Conservation (phyloP, 306 rosid genomes). For the Sicyos baderoa region DNA sequence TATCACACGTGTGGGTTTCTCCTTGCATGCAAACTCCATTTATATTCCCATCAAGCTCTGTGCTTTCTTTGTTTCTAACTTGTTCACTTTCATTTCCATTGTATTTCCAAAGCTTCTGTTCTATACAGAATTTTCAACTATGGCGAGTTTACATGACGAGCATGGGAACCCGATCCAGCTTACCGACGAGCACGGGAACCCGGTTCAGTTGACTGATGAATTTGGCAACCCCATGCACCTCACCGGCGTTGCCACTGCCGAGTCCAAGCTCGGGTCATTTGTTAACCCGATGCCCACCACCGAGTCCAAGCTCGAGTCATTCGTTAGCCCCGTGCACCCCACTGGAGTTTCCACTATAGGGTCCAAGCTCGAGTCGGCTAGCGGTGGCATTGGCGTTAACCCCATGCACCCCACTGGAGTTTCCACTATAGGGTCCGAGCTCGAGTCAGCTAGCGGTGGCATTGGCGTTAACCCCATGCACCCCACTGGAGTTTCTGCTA, state of each 20-base stretch:
- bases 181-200: conserved; percentile 56
- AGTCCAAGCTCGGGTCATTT: neutral
- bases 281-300: conserved; percentile 22
- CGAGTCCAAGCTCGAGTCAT: neutral
- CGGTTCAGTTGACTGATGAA: conserved; percentile 26
- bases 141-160: conserved; percentile 50
- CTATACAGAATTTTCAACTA: conserved; percentile 1
- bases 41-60: no score
- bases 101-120: neutral
- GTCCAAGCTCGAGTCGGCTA: neutral
- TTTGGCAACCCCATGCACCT: conserved; percentile 24
- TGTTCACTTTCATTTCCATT: no score
- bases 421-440: no score
- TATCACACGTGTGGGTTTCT: no score
- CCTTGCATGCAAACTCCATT: no score
- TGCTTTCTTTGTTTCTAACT: no score
- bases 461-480: neutral
- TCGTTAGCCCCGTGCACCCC: no score
- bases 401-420: no score
- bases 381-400: no score
- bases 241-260: conserved; percentile 52
- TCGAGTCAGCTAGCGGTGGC: no score
- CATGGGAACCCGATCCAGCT: conserved; percentile 52
- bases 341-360: no score
- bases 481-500: conserved; percentile 50